Evolutionary conservation across 495 filamentous ascomycete genomes (phyloP), one percentile per base, ranked within the genome.

Genomic region (Hypomontagnella monticulosa): DNA sequence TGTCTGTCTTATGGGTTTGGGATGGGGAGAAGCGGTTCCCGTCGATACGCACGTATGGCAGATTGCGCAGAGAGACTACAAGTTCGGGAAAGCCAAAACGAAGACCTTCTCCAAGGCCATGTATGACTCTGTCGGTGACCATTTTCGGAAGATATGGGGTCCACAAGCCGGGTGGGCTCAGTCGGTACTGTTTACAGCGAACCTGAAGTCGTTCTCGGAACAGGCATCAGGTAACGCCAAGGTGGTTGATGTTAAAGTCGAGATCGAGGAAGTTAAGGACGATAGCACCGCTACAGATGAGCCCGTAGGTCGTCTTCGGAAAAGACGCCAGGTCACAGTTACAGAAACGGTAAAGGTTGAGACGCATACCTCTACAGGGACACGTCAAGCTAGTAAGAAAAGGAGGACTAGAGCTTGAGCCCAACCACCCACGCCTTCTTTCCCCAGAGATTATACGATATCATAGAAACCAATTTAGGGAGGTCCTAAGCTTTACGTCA

Each of bases 41-140:
- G 89, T 99, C 27, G 95, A 99, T 77, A 99, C 95, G 3, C 95
- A 99, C 82, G 94, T 99, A 30, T 97, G 93, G 93, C 93, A 99
- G 79, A 97, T 99, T 62, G 95, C 95, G 0, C 92, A 94, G 71
- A 82, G 95, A 43, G 96, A 98, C 74, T 99, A 99, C 76, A 90
- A 88, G 36, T 97, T 98, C 57, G 91, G 91, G 2, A 95, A 91
- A 30, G 84, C 84, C 18, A 92, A 92, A 65, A 84, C 92, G 64
- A 94, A 93, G 67, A 93, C 91, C 30, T 80, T 99, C 56, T 96
- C 88, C 12, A 94, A 94, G 71, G 85, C 84, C 20, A 95, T 91
- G 51, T 97, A 98, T 72, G 88, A 93, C 68, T 91, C 93, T 6
- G 85, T 99, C 40, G 96, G 89, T 3, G 89, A 96, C 61, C 88